Evolutionary conservation across 2,329 filamentous ascomycete species (phyloP).

Genomic region (Emmonsia crescens): DNA sequence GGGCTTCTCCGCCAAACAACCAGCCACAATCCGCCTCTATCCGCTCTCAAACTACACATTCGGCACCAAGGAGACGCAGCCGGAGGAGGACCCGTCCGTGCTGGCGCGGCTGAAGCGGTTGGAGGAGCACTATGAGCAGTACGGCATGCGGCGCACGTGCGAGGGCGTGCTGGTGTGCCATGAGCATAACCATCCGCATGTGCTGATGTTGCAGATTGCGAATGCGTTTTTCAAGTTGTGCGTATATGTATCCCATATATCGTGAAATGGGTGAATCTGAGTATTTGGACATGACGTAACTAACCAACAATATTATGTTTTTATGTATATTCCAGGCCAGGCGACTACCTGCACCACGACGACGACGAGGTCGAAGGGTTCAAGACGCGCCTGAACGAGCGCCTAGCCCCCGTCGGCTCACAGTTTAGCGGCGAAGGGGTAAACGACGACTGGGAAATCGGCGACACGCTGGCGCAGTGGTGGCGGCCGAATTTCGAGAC

Average conservation of each 20-base stretch:
- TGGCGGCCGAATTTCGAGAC: conserved; percentile 99
- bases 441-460: conserved; percentile 88
- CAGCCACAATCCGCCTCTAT: conserved; percentile 78
- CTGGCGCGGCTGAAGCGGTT: conserved; percentile 82
- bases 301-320: not conserved
- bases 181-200: conserved; percentile 97
- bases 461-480: conserved; percentile 93
- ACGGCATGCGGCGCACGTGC: conserved; percentile 95
- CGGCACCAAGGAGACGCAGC: conserved; percentile 94
- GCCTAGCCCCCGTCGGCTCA: conserved; percentile 81
- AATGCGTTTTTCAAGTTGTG: conserved; percentile 98
- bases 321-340: conserved; percentile 48
- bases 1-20: conserved; percentile 80
- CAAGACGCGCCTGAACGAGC: conserved; percentile 83
- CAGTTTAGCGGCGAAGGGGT: conserved; percentile 72
- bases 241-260: conserved; percentile 13
- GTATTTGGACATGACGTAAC: not conserved
- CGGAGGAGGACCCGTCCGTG: conserved; percentile 93
- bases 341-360: conserved; percentile 77
- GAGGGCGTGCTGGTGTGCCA: conserved; percentile 97
- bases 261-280: too few species aligned
- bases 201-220: conserved; percentile 97
- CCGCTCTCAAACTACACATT: conserved; percentile 98
- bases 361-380: conserved; percentile 94
- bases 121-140: conserved; percentile 83